Conservation (phyloP, 2,329 filamentous ascomycete genomes). For the Rhexocercosporidium sp. region DNA sequence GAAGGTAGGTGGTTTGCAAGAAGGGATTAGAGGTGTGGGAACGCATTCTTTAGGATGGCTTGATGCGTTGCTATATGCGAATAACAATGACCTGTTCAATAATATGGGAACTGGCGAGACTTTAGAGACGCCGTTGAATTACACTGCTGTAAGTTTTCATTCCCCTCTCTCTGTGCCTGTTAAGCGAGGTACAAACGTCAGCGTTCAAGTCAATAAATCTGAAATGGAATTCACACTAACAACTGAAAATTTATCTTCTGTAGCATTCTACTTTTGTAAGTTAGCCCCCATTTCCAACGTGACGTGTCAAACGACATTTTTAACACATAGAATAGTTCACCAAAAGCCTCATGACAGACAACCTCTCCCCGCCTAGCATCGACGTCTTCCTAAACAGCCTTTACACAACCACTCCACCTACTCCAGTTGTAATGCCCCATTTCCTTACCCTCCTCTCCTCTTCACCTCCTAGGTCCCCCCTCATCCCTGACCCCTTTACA, state of each 20-base stretch:
- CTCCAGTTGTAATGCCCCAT: neutral
- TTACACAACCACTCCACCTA: slow-evolving; percentile 1
- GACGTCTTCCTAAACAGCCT: slow-evolving; percentile 14
- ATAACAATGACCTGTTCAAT: slow-evolving; percentile 17
- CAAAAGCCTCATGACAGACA: slow-evolving; percentile 19
- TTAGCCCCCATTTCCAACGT: no score
- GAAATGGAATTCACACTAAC: no score
- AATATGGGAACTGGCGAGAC: slow-evolving; percentile 13
- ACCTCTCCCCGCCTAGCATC: slow-evolving; percentile 14
- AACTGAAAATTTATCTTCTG: neutral
- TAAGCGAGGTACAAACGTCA: no score
- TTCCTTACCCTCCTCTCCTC: neutral
- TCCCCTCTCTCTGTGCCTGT: neutral
- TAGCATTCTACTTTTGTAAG: slow-evolving; percentile 16
- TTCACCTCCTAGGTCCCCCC: neutral
- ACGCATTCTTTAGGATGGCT: slow-evolving; percentile 16
- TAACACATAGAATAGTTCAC: slow-evolving; percentile 8
- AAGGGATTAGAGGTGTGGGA: neutral
- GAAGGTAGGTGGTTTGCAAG: slow-evolving; percentile 10
- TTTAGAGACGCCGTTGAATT: slow-evolving; percentile 15
- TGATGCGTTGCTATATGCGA: slow-evolving; percentile 18
- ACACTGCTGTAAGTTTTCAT: slow-evolving; percentile 16
- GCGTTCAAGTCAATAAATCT: no score
- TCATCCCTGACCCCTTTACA: neutral
- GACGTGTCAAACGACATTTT: no score